Percentiles rank a stretch among this genome's conserved stretches.
phyloP scores from a whole-genome alignment of 306 rosid species.

The Prunus padus region DNA sequence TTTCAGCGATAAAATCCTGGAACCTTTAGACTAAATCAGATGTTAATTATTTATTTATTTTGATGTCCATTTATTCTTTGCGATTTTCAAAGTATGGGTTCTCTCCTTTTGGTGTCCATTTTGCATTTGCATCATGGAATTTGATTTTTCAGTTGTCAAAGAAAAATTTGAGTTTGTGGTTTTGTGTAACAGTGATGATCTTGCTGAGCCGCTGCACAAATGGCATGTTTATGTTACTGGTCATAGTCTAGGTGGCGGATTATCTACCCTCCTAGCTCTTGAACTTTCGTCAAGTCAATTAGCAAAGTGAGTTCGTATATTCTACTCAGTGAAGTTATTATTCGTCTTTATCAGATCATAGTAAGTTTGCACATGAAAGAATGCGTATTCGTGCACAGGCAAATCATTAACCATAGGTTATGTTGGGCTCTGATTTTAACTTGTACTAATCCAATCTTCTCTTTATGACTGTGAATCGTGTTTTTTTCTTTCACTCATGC shows the following conservation, averaged over 20 bases:
- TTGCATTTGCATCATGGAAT: constrained; percentile 5
- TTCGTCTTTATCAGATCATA: not conserved
- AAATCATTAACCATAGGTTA: not conserved
- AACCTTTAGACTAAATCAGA: not conserved
- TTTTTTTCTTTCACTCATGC: not conserved
- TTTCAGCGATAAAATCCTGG: not conserved
- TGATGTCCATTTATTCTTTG: not conserved
- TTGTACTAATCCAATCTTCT: not conserved
- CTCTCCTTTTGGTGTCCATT: not conserved
- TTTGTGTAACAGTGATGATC: constrained; percentile 60
- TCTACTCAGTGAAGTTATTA: constrained; percentile 13
- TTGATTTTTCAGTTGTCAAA: constrained; percentile 11
- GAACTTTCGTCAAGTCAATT: constrained; percentile 89
- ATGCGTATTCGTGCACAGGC: not conserved
- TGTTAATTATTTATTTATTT: not conserved
- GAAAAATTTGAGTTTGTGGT: constrained; percentile 3
- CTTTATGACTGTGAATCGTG: not conserved
- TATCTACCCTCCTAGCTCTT: constrained; percentile 93
- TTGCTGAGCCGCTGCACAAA: constrained; percentile 49
- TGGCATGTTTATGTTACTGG: constrained; percentile 95
- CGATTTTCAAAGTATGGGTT: not conserved
- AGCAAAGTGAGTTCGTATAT: constrained; percentile 62
- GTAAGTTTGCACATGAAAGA: not conserved
- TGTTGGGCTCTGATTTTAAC: not conserved
- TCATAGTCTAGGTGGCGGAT: constrained; percentile 97